These are phyloP conservation scores for Fusarium hainanense DNA, from an alignment of 2,329 filamentous ascomycete genomes.

Conservation along the genomic window DNA sequence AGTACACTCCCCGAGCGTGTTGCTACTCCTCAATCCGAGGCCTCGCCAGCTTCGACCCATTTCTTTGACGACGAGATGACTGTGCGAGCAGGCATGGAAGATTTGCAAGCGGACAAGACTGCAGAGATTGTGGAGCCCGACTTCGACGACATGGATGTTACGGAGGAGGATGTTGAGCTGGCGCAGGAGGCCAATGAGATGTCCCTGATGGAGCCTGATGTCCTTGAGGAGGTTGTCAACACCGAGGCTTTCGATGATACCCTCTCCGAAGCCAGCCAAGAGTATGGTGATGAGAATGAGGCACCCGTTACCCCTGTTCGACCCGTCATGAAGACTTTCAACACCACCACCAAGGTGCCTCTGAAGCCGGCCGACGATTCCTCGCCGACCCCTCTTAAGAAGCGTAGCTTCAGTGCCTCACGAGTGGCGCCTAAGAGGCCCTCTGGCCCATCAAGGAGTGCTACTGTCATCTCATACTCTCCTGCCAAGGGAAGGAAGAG, in stretches of 20 bases:
- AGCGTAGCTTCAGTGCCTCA: slow-evolving; percentile 63
- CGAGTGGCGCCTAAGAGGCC: slow-evolving; percentile 59
- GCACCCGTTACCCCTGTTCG: slow-evolving; percentile 68
- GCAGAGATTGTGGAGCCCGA: slow-evolving; percentile 45
- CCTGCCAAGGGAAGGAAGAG: slow-evolving; percentile 58
- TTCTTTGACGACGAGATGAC: slow-evolving; percentile 74
- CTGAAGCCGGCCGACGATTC: slow-evolving; percentile 74
- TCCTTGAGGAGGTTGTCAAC: slow-evolving; percentile 52
- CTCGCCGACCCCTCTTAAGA: slow-evolving; percentile 60
- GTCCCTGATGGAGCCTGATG: slow-evolving; percentile 63
- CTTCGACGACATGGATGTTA: slow-evolving; percentile 61
- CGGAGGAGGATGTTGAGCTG: slow-evolving; percentile 67
- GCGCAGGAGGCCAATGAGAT: slow-evolving; percentile 70
- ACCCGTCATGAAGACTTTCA: slow-evolving; percentile 62
- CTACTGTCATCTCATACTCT: slow-evolving; percentile 66
- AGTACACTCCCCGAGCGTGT: neutral
- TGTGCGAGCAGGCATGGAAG: slow-evolving; percentile 45
- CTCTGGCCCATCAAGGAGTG: slow-evolving; percentile 57
- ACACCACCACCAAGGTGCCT: slow-evolving; percentile 82
- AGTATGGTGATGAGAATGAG: slow-evolving; percentile 75
- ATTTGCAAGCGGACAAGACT: slow-evolving; percentile 18
- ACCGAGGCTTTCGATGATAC: slow-evolving; percentile 58
- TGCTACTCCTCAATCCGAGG: slow-evolving; percentile 42
- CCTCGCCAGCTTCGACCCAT: slow-evolving; percentile 57
- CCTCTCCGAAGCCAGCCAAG: slow-evolving; percentile 70